Base-by-base conservation (phyloP, 495 filamentous ascomycete genomes). In the Tetracladium setigerum region DNA sequence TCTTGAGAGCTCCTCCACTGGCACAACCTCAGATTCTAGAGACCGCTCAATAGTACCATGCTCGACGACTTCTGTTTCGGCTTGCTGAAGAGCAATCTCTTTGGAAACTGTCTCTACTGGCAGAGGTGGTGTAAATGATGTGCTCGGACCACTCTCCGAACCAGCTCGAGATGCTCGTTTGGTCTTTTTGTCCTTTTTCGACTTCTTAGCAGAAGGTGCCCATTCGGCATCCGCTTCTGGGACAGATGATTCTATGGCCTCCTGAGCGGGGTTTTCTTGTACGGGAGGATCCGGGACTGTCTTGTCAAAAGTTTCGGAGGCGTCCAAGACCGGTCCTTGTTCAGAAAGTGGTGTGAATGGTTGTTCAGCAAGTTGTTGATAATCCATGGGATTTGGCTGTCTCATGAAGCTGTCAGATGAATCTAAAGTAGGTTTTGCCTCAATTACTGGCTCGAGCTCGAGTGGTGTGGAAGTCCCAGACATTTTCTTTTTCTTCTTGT, bases 181-280 rank as follows among this genome's bases (percentile, higher is more conserved):
- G 11, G 39, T 34, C 38, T 56, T 59, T 46, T 53, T 59, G 32
- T 56, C 56, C 35, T 59, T 59, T 40, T 59, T 59, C 15, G 56
- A 56, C 38, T 49, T 55, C 43, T 59, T 56, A 12, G 49, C 40
- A 32, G 47, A 32, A 46, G 46, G 44, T 32, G 34, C 52, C 37
- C 49, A 50, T 1, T 58, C 38, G 33, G 50, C 52, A 42, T 55
- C 43, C 27, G 47, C 15, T 16, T 32, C 30, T 49, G 38, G 24
- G 6, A 40, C 42, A 41, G 40, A 18, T 44, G 18, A 38, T 27
- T 40, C 33, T 48, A 24, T 38, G 12, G 18, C 39, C 32, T 51
- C 44, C 40, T 36, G 13, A 38, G 38, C 14, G 7, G 7, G 22
- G 22, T 3, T 27, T 3, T 27, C 22, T 27, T 27, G 22, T 27